These are phyloP conservation scores for Aspergillus ibericus DNA, from an alignment of 2,329 filamentous ascomycete species.

Conservation along the genomic window DNA sequence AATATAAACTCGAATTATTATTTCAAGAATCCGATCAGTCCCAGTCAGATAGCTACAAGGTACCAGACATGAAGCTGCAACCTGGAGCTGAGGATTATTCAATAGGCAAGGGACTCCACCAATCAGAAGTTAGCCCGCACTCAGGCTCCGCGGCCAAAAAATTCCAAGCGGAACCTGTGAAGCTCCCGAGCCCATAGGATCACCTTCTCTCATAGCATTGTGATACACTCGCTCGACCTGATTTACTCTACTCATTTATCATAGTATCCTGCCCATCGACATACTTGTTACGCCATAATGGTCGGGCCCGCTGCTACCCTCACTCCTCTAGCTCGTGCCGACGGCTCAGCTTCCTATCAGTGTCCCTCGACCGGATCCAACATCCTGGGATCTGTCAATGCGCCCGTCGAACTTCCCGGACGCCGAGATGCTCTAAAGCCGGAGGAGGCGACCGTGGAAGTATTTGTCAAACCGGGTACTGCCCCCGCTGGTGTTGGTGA, in stretches of 20 bases:
- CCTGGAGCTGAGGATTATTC: too few relatives aligned
- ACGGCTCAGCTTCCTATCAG: slow-evolving; percentile 44
- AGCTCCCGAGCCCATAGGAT: not conserved
- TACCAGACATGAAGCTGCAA: too few relatives aligned
- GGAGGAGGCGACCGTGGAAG: slow-evolving; percentile 86
- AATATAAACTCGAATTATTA: too few relatives aligned
- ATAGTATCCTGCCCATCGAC: too few relatives aligned
- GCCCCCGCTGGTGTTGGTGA: slow-evolving; percentile 83
- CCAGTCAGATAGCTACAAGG: too few relatives aligned
- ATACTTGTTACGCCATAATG: slow-evolving; percentile 27
- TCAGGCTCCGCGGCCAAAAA: slow-evolving; percentile 13
- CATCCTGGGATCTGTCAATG: slow-evolving; percentile 84
- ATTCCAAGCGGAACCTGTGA: slow-evolving; percentile 8
- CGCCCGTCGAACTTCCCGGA: slow-evolving; percentile 79
- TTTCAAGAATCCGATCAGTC: too few relatives aligned
- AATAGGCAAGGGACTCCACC: not conserved
- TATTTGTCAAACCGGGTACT: slow-evolving; percentile 81
- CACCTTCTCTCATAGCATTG: not conserved
- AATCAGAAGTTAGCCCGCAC: slow-evolving; percentile 18
- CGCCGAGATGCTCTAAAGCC: slow-evolving; percentile 81
- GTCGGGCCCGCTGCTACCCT: slow-evolving; percentile 36
- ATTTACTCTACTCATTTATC: not conserved
- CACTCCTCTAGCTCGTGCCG: slow-evolving; percentile 36
- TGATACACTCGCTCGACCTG: not conserved
- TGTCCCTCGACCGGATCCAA: slow-evolving; percentile 63